Base-by-base conservation (phyloP, 2,329 filamentous ascomycete species). In the Pseudocercospora fuligena region DNA sequence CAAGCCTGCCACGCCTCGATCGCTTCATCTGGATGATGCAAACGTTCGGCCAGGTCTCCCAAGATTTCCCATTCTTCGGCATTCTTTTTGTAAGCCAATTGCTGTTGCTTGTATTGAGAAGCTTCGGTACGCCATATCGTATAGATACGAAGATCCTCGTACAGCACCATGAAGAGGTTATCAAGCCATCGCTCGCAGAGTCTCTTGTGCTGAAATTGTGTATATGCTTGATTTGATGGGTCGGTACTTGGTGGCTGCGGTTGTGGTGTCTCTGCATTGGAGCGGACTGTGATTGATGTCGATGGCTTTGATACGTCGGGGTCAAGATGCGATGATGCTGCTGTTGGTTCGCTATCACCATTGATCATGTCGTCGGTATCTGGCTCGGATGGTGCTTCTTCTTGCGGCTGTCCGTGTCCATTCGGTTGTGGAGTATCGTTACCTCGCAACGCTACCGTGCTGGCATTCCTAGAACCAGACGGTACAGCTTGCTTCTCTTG, bases 71-170 rank as follows among this genome's bases (percentile, higher is more conserved):
- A 99, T 78, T 99, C 95, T 72, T 97, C 93, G 1, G 94, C 91
- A 0, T 91, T 95, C 82, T 98, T 99, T 81, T 95, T 95, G 83
- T 98, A 99, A 72, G 96, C 90, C 79, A 97, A 90, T 69, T 94
- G 91, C 79, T 98, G 94, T 62, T 94, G 92, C 23, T 92, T 90
- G 78, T 94, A 97, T 78, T 98, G 94, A 0, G 93, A 92, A 88
- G 98, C 95, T 79, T 99, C 95, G 0, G 95, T 98, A 64, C 95
- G 90, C 95, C 95, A 99, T 79, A 99, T 99, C 12, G 95, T 99
- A 83, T 99, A 99, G 54, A 99, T 94, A 59, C 95, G 92, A 19
- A 99, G 86, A 76, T 99, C 95, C 79, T 99, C 95, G 78, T 99
- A 99, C 2, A 99, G 86, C 0, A 98, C 95, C 95, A 99, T 99